A percentile compares a stretch with the other conserved stretches of the same genome.
Conservation (phyloP, 805 yeast genomes). For the Sugiyamaella valdiviana region DNA sequence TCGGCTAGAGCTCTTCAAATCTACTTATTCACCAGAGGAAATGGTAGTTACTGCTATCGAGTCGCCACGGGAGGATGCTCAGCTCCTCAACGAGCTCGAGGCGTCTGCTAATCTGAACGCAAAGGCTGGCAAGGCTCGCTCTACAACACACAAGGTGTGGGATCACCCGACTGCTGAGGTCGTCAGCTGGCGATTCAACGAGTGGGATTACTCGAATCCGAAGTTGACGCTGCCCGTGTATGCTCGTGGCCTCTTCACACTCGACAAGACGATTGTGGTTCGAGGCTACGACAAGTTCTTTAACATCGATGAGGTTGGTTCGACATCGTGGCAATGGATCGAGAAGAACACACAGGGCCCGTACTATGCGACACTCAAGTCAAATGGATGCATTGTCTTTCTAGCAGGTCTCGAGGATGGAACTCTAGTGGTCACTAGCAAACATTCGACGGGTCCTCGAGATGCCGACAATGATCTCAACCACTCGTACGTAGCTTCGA, state of each 20-base stretch:
- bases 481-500: conserved; percentile 72
- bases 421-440: conserved; percentile 77
- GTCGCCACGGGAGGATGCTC: not conserved
- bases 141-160: conserved; percentile 22
- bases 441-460: conserved; percentile 75
- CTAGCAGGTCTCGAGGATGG: conserved; percentile 74
- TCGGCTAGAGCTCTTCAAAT: not conserved
- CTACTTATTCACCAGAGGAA: not conserved
- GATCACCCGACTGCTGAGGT: conserved; percentile 23
- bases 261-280: conserved; percentile 45
- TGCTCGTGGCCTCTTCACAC: conserved; percentile 76
- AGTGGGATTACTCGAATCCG: conserved; percentile 72
- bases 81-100: not conserved
- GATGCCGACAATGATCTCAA: conserved; percentile 43
- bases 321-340: conserved; percentile 47
- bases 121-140: conserved; percentile 20
- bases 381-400: conserved; percentile 89
- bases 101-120: not conserved
- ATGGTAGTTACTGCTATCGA: not conserved
- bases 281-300: conserved; percentile 95
- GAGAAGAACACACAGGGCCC: conserved; percentile 59
- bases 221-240: conserved; percentile 54
- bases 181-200: conserved; percentile 74
- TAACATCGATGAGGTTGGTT: conserved; percentile 60
- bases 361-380: conserved; percentile 72